These are phyloP conservation scores for Pichia pseudocactophila DNA, from an alignment of 805 yeast species.

Conservation along the genomic window DNA sequence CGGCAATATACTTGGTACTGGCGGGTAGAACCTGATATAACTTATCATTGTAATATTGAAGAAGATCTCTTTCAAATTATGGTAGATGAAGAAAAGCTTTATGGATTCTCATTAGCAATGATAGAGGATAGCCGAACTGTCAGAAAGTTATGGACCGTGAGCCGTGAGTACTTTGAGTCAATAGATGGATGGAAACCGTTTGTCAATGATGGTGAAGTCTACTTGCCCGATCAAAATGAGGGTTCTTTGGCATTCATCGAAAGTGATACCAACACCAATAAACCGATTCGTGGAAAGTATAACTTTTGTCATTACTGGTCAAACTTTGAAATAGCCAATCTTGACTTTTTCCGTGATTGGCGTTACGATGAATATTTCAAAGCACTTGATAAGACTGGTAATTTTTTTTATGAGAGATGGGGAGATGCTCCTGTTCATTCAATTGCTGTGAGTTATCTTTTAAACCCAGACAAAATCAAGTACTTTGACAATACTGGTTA, in stretches of 20 bases:
- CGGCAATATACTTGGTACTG: slow-evolving; percentile 44
- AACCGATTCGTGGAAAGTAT: slow-evolving; percentile 36
- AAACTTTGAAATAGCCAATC: slow-evolving; percentile 56
- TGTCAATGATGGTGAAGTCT: slow-evolving; percentile 5
- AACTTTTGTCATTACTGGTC: slow-evolving; percentile 57
- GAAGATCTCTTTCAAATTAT: slow-evolving; percentile 40
- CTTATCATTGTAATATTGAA: slow-evolving; percentile 41
- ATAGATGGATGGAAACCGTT: slow-evolving; percentile 4
- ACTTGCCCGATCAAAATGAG: slow-evolving; percentile 28
- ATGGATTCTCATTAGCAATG: slow-evolving; percentile 43
- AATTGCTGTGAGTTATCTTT: slow-evolving; percentile 48
- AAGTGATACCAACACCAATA: slow-evolving; percentile 31
- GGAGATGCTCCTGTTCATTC: slow-evolving; percentile 74
- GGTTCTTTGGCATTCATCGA: slow-evolving; percentile 39
- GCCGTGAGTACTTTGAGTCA: slow-evolving; percentile 33
- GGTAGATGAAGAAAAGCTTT: slow-evolving; percentile 37
- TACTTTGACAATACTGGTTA: slow-evolving; percentile 54
- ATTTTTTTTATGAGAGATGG: slow-evolving; percentile 71
- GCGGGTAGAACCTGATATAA: slow-evolving; percentile 49
- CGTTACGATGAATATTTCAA: slow-evolving; percentile 48
- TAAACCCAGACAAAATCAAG: slow-evolving; percentile 40
- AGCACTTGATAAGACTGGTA: slow-evolving; percentile 49
- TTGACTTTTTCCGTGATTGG: slow-evolving; percentile 49
- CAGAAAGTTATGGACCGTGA: slow-evolving; percentile 40
- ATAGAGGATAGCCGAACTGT: slow-evolving; percentile 40